Evolutionary conservation across 2,329 filamentous ascomycete genomes (phyloP).

Genomic region (Colletotrichum orchidophilum): DNA sequence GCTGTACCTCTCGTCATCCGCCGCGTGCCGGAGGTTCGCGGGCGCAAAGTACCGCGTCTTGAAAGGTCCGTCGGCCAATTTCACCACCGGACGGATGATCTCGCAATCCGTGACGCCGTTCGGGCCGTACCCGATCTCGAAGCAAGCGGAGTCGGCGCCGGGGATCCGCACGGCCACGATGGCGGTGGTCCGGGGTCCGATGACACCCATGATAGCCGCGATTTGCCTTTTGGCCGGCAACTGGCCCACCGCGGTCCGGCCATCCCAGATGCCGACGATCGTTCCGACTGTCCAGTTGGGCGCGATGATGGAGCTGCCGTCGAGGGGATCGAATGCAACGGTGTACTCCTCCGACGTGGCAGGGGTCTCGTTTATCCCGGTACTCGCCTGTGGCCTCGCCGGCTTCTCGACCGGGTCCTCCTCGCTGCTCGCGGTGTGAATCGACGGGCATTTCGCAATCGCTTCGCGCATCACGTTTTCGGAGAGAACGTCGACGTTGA

Average conservation of each 20-base stretch:
- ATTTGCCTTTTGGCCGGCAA: conserved; percentile 52
- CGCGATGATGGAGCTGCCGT: conserved; percentile 69
- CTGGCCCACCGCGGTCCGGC: conserved; percentile 53
- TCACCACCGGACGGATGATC: conserved; percentile 53
- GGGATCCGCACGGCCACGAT: conserved; percentile 63
- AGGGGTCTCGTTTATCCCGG: not conserved
- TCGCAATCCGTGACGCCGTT: conserved; percentile 48
- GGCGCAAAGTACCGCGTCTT: conserved; percentile 69
- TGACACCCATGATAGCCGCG: conserved; percentile 61
- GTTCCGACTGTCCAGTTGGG: conserved; percentile 68
- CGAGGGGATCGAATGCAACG: conserved; percentile 70
- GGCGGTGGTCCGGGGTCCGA: conserved; percentile 64
- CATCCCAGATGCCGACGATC: conserved; percentile 69
- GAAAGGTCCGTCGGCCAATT: conserved; percentile 48
- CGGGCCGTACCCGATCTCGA: conserved; percentile 54
- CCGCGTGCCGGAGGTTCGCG: conserved; percentile 67
- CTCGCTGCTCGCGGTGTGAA: conserved; percentile 65
- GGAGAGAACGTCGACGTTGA: conserved; percentile 65
- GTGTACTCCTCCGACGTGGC: conserved; percentile 57
- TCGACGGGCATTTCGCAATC: conserved; percentile 53
- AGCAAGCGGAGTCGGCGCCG: conserved; percentile 49
- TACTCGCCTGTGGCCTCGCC: not conserved
- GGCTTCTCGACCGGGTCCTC: conserved; percentile 65
- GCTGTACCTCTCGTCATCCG: conserved; percentile 60
- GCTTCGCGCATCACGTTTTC: conserved; percentile 58